phyloP scores from a whole-genome alignment of 192 early-diverging fungal species.

The Coemansia sp. region DNA sequence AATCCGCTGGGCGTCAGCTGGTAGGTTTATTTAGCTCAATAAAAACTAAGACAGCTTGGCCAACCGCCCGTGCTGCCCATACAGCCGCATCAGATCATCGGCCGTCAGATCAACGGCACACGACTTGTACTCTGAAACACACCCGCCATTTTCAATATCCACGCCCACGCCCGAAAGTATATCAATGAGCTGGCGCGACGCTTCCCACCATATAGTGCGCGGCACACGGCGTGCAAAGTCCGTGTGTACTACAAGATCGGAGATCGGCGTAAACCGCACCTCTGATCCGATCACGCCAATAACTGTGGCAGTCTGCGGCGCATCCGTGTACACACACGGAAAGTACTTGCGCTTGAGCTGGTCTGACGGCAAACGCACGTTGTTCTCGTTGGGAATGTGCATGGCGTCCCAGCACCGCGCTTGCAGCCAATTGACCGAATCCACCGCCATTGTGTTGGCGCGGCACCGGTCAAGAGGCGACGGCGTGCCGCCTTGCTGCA shows the following conservation, averaged over 20 bases:
- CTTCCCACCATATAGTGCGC: conserved; percentile 68
- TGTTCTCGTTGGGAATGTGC: conserved; percentile 36
- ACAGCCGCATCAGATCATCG: conserved; percentile 49
- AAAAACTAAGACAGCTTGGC: conserved; percentile 23
- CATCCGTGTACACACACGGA: conserved; percentile 61
- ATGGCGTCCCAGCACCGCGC: conserved; percentile 56
- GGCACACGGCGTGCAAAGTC: conserved; percentile 80
- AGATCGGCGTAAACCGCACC: conserved; percentile 70
- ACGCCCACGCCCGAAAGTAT: conserved; percentile 60
- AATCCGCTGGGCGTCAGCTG: conserved; percentile 83
- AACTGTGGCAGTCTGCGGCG: conserved; percentile 62
- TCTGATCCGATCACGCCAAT: conserved; percentile 80
- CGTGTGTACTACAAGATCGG: conserved; percentile 63
- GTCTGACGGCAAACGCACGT: conserved; percentile 28
- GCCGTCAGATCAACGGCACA: conserved; percentile 53
- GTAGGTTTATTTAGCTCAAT: conserved; percentile 40
- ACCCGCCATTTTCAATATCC: conserved; percentile 44
- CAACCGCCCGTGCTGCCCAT: conserved; percentile 41
- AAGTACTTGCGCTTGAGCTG: conserved; percentile 51
- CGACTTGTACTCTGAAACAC: conserved; percentile 42
- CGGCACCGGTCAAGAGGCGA: conserved; percentile 93
- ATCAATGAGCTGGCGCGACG: conserved; percentile 59
- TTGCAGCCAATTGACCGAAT: conserved; percentile 83
- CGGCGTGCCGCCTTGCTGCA: conserved; percentile 93
- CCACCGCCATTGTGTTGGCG: conserved; percentile 82